phyloP scores from a whole-genome alignment of 1,284 basidiomycete genomes.

The Apiotrichum siamense region DNA sequence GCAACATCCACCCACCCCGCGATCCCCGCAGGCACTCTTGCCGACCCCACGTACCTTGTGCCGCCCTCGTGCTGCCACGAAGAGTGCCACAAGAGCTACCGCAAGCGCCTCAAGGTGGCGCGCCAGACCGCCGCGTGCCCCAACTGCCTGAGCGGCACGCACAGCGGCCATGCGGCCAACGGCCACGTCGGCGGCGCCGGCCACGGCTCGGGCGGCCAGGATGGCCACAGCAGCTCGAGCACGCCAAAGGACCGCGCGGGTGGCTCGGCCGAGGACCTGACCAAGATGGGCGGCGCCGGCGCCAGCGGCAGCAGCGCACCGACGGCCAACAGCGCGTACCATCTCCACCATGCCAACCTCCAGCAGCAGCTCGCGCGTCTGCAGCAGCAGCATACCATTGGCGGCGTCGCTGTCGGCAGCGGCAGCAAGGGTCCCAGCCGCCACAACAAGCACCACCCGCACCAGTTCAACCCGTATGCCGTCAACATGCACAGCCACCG shows the following conservation, averaged over 20 bases:
- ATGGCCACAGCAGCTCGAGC: constrained; percentile 33
- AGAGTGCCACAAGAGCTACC: constrained; percentile 51
- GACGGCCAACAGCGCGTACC: constrained; percentile 21
- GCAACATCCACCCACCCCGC: constrained; percentile 43
- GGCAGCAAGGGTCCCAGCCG: constrained; percentile 6
- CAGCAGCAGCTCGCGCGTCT: constrained; percentile 33
- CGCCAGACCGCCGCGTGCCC: constrained; percentile 47
- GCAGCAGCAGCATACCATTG: constrained; percentile 34
- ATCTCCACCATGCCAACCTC: constrained; percentile 36
- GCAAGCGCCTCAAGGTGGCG: constrained; percentile 49
- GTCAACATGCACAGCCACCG: constrained; percentile 36
- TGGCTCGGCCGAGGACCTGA: constrained; percentile 32
- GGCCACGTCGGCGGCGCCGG: constrained; percentile 23
- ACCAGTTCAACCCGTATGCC: constrained; percentile 38
- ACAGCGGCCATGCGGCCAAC: constrained; percentile 17
- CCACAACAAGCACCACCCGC: constrained; percentile 12
- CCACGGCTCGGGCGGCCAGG: constrained; percentile 23
- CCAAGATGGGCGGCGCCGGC: constrained; percentile 23
- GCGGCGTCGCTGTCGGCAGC: too few relatives aligned
- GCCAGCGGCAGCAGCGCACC: constrained; percentile 5
- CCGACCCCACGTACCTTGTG: constrained; percentile 48
- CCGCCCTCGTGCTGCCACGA: constrained; percentile 51
- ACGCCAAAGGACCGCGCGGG: constrained; percentile 43
- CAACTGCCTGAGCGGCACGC: constrained; percentile 37
- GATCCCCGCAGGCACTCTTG: constrained; percentile 46